Evolutionary conservation across 2,329 filamentous ascomycete genomes (phyloP), one percentile per base, ranked within the genome.

Genomic region (Cercospora brassicicola): DNA sequence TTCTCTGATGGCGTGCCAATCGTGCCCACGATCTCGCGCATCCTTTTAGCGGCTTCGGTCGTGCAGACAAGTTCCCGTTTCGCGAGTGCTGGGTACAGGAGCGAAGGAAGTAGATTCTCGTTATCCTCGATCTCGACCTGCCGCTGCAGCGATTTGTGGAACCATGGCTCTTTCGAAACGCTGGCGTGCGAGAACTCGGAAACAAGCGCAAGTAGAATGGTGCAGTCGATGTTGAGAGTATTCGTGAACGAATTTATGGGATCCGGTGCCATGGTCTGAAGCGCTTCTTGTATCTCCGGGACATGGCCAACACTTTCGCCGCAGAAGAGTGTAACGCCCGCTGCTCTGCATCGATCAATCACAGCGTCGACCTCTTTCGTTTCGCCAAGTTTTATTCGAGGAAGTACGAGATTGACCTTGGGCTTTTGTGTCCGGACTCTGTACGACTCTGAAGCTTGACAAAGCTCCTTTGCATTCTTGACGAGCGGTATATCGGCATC

Each of bases 181-280:
- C 79, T 75, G 36, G 80, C 79, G 75, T 93, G 90, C 1, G 89
- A 90, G 28, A 93, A 87, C 73, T 94, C 91, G 0, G 90, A 92
- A 1, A 90, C 86, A 2, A 93, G 81, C 4, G 90, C 90, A 4
- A 94, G 84, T 5, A 94, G 83, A 57, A 92, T 86, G 1, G 90
- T 92, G 64, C 87, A 89, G 77, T 90, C 88, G 65, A 90, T 84
- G 73, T 90, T 89, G 30, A 89, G 73, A 0, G 78, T 81, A 5
- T 77, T 69, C 2, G 82, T 79, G 65, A 84, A 80, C 3, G 69
- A 65, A 2, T 74, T 68, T 56, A 79, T 78, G 1, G 80, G 79
- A 64, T 82, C 77, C n/a, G 78, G 74, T 15, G 78, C 77, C 73
- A 84, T 77, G 48, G 67, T 69, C 4, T 67, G 60, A 3, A 77